Base-by-base conservation (phyloP, 257 asterid genomes). In the Cordia subcordata region DNA sequence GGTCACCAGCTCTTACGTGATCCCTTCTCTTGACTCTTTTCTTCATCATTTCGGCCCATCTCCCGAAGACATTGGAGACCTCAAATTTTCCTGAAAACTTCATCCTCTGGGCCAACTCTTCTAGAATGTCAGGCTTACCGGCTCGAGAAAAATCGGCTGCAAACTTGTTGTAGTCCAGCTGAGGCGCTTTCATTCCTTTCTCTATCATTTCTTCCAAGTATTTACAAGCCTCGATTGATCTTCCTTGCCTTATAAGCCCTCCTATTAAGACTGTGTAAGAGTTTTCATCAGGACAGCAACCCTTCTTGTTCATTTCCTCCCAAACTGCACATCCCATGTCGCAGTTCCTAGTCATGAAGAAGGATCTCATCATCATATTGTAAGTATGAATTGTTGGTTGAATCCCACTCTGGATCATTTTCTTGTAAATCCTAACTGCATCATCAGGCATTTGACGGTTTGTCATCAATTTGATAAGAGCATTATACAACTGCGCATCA, bases 221-320 rank as follows among this genome's bases (percentile, higher is more conserved):
- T 64, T 69, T 62, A 53, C 80, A 82, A 0, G 94, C 96, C 77
- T 85, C 95, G 16, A 60, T 73, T 0, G 83, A 72, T 68, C 84
- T 79, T n/a, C 97, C 87, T 53, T 66, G 87, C 66, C 96, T 65
- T 66, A 89, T 65, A 58, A 89, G 92, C 32, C 97, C 95, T 51
- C 97, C 81, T 10, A 87, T 80, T 57, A 79, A 56, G 42, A 93
- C 73, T n/a, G 75, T 59, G 62, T 88, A 92, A 15, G 94, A 70
- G 72, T 88, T 88, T n/a, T 86, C 99, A 72, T 86, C 95, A 0
- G 99, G 96, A 63, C 95, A 93, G 27, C 81, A 80, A 0, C 97
- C 96, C 45, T 67, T 83, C 75, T 65, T 71, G 60, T 71, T 86
- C 97, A 92, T 92, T 83, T 92, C 96, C 68, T 86, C 87, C 96